Evolutionary conservation across 192 early-diverging fungal genomes (phyloP).

Genomic region (Backusella mclennaniae): DNA sequence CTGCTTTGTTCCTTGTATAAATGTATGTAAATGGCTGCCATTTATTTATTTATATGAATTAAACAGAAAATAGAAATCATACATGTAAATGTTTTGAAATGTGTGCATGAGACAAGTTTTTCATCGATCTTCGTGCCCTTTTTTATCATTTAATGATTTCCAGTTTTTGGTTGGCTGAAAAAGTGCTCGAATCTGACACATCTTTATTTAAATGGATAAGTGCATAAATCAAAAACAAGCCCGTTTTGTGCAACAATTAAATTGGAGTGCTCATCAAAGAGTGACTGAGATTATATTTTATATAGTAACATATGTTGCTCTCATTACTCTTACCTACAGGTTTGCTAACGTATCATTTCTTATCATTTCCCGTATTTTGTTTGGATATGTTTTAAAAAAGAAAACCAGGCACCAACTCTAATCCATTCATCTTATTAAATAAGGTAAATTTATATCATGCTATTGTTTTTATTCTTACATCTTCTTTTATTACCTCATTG

Average conservation of each 20-base stretch:
- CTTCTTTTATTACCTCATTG: neutral
- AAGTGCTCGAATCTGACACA: neutral
- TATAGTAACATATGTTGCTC: neutral
- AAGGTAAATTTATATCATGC: too few species aligned
- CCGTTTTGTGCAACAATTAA: neutral
- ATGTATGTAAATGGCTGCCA: neutral
- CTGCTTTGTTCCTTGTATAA: neutral
- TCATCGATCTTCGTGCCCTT: neutral
- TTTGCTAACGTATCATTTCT: neutral
- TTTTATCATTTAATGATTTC: neutral
- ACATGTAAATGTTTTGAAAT: too few species aligned
- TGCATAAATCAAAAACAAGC: neutral
- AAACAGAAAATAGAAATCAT: too few species aligned
- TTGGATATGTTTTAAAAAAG: neutral
- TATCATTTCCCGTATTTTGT: neutral
- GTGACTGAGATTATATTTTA: neutral
- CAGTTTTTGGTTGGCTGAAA: neutral
- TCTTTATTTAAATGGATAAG: slow-evolving; percentile 1
- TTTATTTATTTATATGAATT: neutral
- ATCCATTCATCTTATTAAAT: too few species aligned
- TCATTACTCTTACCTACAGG: neutral
- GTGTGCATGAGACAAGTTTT: neutral
- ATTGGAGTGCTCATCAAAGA: neutral
- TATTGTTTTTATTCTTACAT: too few species aligned
- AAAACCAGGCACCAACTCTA: neutral